Conservation (phyloP, 2,329 filamentous ascomycete genomes). For the Calonectria ilicicola region DNA sequence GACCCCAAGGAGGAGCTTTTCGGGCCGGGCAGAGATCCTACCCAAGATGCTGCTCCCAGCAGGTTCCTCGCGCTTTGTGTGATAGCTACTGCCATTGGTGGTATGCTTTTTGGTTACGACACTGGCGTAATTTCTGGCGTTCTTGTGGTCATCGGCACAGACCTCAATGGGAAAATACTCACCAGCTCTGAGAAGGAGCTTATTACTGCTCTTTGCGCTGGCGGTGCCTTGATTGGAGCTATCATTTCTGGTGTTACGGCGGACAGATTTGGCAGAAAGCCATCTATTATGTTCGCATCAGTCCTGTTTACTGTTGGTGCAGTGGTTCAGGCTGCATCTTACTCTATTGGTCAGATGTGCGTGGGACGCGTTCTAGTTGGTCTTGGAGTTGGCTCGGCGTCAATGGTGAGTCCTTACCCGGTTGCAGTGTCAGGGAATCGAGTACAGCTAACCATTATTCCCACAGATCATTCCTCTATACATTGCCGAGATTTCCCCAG, state of each 20-base stretch:
- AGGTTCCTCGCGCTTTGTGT: constrained; percentile 16
- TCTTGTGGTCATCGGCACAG: constrained; percentile 53
- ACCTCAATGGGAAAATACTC: constrained; percentile 23
- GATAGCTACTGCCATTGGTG: constrained; percentile 30
- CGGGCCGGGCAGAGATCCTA: not conserved
- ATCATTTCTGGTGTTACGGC: constrained; percentile 35
- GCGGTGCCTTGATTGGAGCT: constrained; percentile 34
- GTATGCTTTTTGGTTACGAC: constrained; percentile 55
- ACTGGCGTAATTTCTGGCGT: constrained; percentile 63
- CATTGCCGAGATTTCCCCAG: constrained; percentile 39
- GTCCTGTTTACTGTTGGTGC: constrained; percentile 37
- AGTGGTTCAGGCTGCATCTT: constrained; percentile 31
- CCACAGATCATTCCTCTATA: constrained; percentile 38
- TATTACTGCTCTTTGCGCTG: constrained; percentile 34
- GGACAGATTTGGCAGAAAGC: constrained; percentile 33
- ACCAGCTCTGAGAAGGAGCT: constrained; percentile 27
- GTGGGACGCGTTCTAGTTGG: constrained; percentile 43
- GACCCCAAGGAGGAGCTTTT: not conserved
- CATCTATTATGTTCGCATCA: constrained; percentile 27
- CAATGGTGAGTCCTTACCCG: constrained; percentile 48
- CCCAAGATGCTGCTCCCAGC: not conserved
- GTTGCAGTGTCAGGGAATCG: not conserved
- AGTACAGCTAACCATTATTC: not conserved
- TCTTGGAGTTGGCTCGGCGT: constrained; percentile 55
- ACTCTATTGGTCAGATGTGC: constrained; percentile 33